phyloP scores from a whole-genome alignment of 1,284 basidiomycete species.

The Ustilago esculenta region DNA sequence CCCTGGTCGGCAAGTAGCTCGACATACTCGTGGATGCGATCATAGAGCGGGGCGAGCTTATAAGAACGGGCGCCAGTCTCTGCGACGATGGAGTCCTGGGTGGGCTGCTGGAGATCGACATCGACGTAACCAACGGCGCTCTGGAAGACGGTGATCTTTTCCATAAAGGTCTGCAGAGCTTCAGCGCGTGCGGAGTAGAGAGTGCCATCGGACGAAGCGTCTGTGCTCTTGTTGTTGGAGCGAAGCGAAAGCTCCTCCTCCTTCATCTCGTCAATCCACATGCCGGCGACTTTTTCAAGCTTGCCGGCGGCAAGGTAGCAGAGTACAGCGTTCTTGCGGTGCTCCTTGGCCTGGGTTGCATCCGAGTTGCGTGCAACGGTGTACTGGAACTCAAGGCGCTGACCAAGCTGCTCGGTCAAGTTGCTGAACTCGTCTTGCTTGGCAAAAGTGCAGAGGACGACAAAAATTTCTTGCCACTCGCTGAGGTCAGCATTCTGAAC shows the following conservation, averaged over 20 bases:
- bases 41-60: constrained; percentile 86
- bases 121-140: constrained; percentile 88
- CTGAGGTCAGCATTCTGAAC: constrained; percentile 93
- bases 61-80: constrained; percentile 75
- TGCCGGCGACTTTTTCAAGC: constrained; percentile 86
- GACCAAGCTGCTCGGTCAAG: constrained; percentile 89
- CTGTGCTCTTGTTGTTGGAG: constrained; percentile 21
- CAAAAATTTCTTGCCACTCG: constrained; percentile 98
- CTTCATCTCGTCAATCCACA: constrained; percentile 90
- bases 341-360: constrained; percentile 70
- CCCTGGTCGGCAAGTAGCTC: constrained; percentile 91
- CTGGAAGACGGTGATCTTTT: constrained; percentile 95
- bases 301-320: constrained; percentile 86
- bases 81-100: constrained; percentile 68
- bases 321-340: constrained; percentile 88
- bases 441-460: constrained; percentile 95
- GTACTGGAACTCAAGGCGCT: constrained; percentile 85
- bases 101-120: constrained; percentile 74
- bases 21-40: constrained; percentile 94
- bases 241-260: constrained; percentile 77
- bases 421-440: constrained; percentile 82
- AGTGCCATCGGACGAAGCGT: constrained; percentile 35
- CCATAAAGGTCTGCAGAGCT: constrained; percentile 91
- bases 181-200: constrained; percentile 84
- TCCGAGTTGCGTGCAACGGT: constrained; percentile 66